Evolutionary conservation across 148 eudicot species (phyloP), one percentile per base, ranked within the genome.

Genomic region (Persicaria maculosa): DNA sequence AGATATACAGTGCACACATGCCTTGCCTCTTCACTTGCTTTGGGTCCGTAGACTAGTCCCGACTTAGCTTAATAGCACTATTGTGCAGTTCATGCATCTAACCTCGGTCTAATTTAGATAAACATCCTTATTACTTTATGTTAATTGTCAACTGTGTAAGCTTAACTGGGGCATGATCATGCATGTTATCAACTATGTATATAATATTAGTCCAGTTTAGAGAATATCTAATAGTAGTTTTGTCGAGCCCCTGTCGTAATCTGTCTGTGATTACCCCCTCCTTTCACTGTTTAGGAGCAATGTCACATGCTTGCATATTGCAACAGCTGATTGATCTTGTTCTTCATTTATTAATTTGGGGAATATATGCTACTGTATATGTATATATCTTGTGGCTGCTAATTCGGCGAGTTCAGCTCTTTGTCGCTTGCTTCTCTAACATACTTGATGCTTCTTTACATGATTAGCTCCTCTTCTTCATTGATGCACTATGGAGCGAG

Each of bases 51-150:
- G 31, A 0, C 19, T 57, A 57, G 4, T 7, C 17, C 20, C n/a
- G 25, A 19, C 40, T 31, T 31, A 31, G 40, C 40, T 31, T 31
- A 31, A 31, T 31, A 31, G 40, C 40, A 0, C 40, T 31, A 4
- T 64, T 64, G 70, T 43, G 45, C 70, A 65, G 70, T 65, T 65
- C 70, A 65, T 65, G 70, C n/a, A 65, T 43, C 70, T 40, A 31
- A 31, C 68, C 55, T 45, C 19, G 40, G 70, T 65, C 15, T 10
- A 40, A 16, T 65, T 65, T 59, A 14, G 5, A 40, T 65, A 36
- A 65, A 2, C 8, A 6, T 8, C 43, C 47, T 40, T 65, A 65
- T 36, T 65, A 36, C 46, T 65, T 65, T 65, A 65, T 62, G 68
- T 40, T 40, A 65, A 14, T 40, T 16, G 68, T 62, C n/a, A 62